Evolutionary conservation across 1,284 basidiomycete genomes (phyloP).

Genomic region (Hymenochaete sp.): DNA sequence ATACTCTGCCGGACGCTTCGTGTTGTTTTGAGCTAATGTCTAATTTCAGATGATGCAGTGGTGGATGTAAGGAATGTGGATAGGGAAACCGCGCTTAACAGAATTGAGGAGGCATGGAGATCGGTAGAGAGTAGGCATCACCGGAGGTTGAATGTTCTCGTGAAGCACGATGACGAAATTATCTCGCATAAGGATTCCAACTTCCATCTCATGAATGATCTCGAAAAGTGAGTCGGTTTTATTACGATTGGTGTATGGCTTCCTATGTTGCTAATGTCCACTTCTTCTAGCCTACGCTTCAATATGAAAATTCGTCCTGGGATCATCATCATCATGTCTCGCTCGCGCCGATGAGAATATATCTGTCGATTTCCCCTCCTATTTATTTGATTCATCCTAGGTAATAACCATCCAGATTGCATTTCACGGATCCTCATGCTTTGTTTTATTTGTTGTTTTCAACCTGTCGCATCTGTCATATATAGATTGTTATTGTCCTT

Average conservation of each 20-base stretch:
- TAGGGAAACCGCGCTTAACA: slow-evolving; percentile 5
- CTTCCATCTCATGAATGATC: slow-evolving; percentile 13
- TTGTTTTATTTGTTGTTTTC: neutral
- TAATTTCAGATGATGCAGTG: slow-evolving; percentile 6
- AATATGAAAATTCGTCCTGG: slow-evolving; percentile 12
- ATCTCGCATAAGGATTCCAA: slow-evolving; percentile 7
- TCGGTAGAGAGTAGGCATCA: slow-evolving; percentile 8
- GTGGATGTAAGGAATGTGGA: slow-evolving; percentile 13
- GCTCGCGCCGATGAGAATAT: slow-evolving; percentile 18
- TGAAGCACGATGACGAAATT: slow-evolving; percentile 12
- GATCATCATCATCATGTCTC: slow-evolving; percentile 12
- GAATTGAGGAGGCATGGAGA: slow-evolving; percentile 16
- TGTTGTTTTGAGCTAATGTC: neutral
- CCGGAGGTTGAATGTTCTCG: slow-evolving; percentile 10
- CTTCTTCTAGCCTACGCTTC: slow-evolving; percentile 4
- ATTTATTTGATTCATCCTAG: slow-evolving; percentile 19
- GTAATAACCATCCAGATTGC: neutral
- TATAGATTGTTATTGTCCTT: neutral
- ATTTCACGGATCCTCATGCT: neutral
- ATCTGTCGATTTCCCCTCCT: slow-evolving; percentile 24
- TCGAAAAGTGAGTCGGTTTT: slow-evolving; percentile 11
- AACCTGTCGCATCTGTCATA: neutral
- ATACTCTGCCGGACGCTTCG: neutral
- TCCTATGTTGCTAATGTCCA: neutral
- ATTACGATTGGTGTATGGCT: neutral